Conservation (phyloP, 2,329 filamentous ascomycete species). For the Aspergillus piperis region DNA sequence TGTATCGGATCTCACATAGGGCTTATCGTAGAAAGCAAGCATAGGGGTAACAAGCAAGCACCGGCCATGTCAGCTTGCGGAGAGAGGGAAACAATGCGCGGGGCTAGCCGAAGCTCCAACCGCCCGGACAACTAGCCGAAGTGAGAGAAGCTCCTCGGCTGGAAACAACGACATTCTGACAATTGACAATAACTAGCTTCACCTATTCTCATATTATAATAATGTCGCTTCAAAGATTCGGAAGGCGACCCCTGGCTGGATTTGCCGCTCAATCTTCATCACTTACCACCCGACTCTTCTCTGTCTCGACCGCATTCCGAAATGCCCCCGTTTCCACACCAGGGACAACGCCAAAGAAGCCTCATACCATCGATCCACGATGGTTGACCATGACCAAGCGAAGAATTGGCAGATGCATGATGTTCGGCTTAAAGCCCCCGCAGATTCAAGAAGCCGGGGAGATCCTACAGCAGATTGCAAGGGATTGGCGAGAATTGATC, state of each 20-base stretch:
- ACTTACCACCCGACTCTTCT: slow-evolving; percentile 21
- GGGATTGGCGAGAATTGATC: slow-evolving; percentile 70
- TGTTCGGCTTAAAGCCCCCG: slow-evolving; percentile 64
- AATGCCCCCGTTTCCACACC: slow-evolving; percentile 18
- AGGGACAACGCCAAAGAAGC: slow-evolving; percentile 21
- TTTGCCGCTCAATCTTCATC: slow-evolving; percentile 12
- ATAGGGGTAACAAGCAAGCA: not conserved
- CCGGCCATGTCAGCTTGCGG: not conserved
- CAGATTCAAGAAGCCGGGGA: slow-evolving; percentile 61
- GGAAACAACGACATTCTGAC: slow-evolving; percentile 7
- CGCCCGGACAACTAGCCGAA: slow-evolving; percentile 3
- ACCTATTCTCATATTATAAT: slow-evolving; percentile 23
- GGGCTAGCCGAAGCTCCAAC: slow-evolving; percentile 16
- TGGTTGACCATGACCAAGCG: slow-evolving; percentile 71
- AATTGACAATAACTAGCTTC: slow-evolving; percentile 8
- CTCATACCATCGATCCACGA: slow-evolving; percentile 50
- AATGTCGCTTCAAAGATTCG: slow-evolving; percentile 21
- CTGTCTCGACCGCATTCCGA: slow-evolving; percentile 21
- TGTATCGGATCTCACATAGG: not conserved
- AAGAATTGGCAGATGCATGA: slow-evolving; percentile 72
- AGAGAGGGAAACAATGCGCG: slow-evolving; percentile 8
- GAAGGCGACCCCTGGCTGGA: slow-evolving; percentile 22
- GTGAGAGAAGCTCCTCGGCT: not conserved
- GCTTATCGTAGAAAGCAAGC: not conserved
- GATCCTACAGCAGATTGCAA: slow-evolving; percentile 62